Percentiles rank a stretch among this genome's conserved stretches.
phyloP scores from a whole-genome alignment of 208 protist genomes.

The Crithidia thermophila region DNA sequence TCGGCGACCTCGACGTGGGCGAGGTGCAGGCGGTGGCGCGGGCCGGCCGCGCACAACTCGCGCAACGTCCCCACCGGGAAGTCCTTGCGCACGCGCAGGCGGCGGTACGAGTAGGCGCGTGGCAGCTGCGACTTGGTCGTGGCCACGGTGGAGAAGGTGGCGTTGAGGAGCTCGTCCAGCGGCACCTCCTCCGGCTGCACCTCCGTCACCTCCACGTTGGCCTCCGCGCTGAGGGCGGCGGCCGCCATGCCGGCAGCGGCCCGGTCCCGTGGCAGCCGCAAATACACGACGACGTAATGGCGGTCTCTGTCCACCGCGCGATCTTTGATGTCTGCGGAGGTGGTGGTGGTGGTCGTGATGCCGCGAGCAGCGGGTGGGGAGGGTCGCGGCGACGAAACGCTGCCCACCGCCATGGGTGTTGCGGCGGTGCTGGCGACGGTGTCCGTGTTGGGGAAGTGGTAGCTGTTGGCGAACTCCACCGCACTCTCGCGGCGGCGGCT shows the following conservation, averaged over 20 bases:
- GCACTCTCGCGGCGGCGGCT: conserved; percentile 23
- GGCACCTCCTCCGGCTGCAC: conserved; percentile 19
- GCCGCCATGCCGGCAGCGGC: conserved; percentile 17
- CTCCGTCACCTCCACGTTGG: conserved; percentile 14
- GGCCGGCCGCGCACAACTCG: conserved; percentile 48
- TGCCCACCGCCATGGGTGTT: not conserved
- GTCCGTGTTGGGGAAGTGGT: not conserved
- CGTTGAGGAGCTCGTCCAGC: conserved; percentile 15
- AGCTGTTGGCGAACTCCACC: conserved; percentile 27
- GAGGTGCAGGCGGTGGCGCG: conserved; percentile 33
- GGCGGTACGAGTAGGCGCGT: conserved; percentile 32
- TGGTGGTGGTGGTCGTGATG: no score
- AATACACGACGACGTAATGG: conserved; percentile 20
- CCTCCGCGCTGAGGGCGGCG: conserved; percentile 17
- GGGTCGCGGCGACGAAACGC: not conserved
- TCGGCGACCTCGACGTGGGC: conserved; percentile 31
- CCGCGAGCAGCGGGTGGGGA: not conserved
- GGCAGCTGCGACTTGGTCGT: conserved; percentile 17
- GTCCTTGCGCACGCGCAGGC: conserved; percentile 45
- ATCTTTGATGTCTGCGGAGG: no score
- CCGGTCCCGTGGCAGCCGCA: conserved; percentile 29
- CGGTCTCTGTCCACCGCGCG: no score
- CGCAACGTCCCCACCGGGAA: conserved; percentile 66
- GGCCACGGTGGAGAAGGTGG: conserved; percentile 18
- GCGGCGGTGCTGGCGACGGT: not conserved